These are phyloP conservation scores for Colletotrichum tabaci DNA, from an alignment of 2,329 filamentous ascomycete species.

Conservation along the genomic window DNA sequence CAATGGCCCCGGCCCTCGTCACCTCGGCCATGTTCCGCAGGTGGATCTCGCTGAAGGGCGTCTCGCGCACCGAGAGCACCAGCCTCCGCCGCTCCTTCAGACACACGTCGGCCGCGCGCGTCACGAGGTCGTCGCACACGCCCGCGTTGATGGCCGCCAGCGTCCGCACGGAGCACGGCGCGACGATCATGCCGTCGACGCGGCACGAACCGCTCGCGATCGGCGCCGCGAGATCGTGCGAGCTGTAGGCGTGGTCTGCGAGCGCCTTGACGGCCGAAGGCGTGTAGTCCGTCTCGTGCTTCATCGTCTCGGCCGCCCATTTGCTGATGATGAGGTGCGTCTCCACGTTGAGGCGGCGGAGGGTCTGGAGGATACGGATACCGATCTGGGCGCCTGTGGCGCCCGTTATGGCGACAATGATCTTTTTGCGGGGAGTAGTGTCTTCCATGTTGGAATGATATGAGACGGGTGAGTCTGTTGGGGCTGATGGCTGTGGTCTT, in stretches of 20 bases:
- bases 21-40: slow-evolving; percentile 61
- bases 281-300: slow-evolving; percentile 54
- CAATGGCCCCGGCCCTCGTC: slow-evolving; percentile 55
- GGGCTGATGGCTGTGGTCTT: too few species aligned
- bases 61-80: slow-evolving; percentile 59
- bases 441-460: neutral
- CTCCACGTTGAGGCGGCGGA: slow-evolving; percentile 61
- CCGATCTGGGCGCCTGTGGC: slow-evolving; percentile 62
- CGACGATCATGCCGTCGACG: slow-evolving; percentile 62
- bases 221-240: slow-evolving; percentile 61
- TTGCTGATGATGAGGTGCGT: slow-evolving; percentile 64
- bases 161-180: slow-evolving; percentile 65
- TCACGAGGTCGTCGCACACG: slow-evolving; percentile 61
- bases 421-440: slow-evolving; percentile 47
- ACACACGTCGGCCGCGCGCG: slow-evolving; percentile 61
- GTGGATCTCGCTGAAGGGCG: slow-evolving; percentile 63
- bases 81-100: slow-evolving; percentile 60
- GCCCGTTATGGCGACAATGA: slow-evolving; percentile 65
- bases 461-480: neutral
- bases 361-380: slow-evolving; percentile 57
- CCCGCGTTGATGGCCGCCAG: slow-evolving; percentile 59
- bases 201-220: slow-evolving; percentile 61
- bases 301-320: slow-evolving; percentile 63
- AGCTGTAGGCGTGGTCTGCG: slow-evolving; percentile 43
- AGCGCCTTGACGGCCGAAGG: slow-evolving; percentile 11